Evolutionary conservation across 805 yeast species (phyloP), one percentile per base, ranked within the genome.

Genomic region (Nakazawaea peltata): DNA sequence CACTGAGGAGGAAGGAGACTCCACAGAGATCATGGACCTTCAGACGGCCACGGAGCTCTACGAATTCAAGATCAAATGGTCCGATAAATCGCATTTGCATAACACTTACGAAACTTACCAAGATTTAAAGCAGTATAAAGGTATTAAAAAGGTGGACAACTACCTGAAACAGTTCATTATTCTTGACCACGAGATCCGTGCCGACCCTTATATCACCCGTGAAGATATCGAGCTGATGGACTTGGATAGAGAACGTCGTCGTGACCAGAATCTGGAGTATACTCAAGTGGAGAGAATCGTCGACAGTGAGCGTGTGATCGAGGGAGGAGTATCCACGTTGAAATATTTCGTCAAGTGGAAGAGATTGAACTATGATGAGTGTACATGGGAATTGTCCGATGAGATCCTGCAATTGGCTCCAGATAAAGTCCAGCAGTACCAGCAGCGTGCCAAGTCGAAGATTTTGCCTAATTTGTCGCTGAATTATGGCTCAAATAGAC

Each of bases 191-290:
- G 83, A 83, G 49, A 68, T 87, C 29, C 70, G 95, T 46, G 65
- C 63, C 31, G 97, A 90, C 50, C 83, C 95, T 0, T 57, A 63
- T 40, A 84, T 94, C 3, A 85, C 96, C 1, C 72, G 82, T 36
- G 98, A 90, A 58, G 97, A 92, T 45, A 67, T 90, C 26, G 98
- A 90, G 56, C 80, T 86, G 15, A 80, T 90, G 87, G 95, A 87
- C 49, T 71, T 90, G 44, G 97, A 90, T 49, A 72, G 77, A 19
- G 97, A 87, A 51, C 70, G 95, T 31, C 69, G 80, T 51, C 64
- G 83, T 26, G 97, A 90, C 44, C 90, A 84, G 47, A 74, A 78
- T 44, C 79, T 74, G 28, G 96, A 88, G 53, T 88, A 67, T 61
- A 83, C 83, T 43, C 72, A 75, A 26, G 95, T 86, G 23, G 98